A percentile compares a stretch with the other conserved stretches of the same genome.
Conservation (phyloP, 371 early-diverging fungal genomes). For the Quaeritorhiza haematococci region DNA sequence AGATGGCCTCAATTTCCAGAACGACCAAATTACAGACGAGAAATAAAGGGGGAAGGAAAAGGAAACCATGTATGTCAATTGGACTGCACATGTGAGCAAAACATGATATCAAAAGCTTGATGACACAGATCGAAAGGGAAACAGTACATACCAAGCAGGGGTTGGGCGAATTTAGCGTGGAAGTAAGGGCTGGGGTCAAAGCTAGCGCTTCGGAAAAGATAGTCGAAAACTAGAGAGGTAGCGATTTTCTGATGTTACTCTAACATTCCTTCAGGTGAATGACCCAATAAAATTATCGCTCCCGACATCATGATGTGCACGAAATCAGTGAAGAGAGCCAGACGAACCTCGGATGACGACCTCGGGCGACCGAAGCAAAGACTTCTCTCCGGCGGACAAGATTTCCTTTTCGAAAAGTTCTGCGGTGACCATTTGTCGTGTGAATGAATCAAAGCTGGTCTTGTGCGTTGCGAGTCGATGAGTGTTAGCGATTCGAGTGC, state of each 20-base stretch:
- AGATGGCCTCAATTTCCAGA: conserved; percentile 40
- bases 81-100: no score
- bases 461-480: background rate
- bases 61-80: background rate
- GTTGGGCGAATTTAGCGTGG: conserved; percentile 58
- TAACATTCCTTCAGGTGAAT: background rate
- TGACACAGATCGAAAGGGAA: no score
- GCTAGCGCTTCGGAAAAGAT: conserved; percentile 48
- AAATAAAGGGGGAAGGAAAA: background rate
- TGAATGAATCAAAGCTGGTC: background rate
- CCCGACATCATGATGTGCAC: conserved; percentile 23
- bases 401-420: conserved; percentile 15
- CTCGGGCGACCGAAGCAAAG: conserved; percentile 86
- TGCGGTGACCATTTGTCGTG: background rate
- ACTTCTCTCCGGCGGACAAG: conserved; percentile 58
- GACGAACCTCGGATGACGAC: conserved; percentile 67
- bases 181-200: conserved; percentile 63
- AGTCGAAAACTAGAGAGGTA: conserved; percentile 15
- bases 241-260: background rate
- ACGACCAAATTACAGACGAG: background rate
- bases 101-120: no score
- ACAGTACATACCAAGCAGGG: conserved; percentile 46
- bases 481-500: background rate
- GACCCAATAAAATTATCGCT: conserved; percentile 13
- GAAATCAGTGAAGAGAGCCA: no score